Percentiles rank a stretch among this genome's conserved stretches.
These are phyloP conservation scores for Chrysanthemum makinoi DNA, from an alignment of 129 eudicot genomes.

Conservation along the genomic window DNA sequence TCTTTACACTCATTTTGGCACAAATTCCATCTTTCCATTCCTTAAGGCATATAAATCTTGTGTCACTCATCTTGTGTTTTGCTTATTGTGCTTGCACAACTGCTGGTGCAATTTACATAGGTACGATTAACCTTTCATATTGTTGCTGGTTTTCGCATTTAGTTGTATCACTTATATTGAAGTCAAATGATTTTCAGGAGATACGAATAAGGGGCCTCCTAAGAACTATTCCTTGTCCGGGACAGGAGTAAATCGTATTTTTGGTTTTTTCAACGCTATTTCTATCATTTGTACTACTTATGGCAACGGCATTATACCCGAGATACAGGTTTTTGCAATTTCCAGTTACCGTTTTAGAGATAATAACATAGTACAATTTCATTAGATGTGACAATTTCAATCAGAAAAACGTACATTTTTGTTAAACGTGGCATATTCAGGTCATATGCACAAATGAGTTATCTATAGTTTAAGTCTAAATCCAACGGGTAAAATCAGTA, in stretches of 20 bases:
- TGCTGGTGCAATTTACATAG: constrained; percentile 67
- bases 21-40: constrained; percentile 85
- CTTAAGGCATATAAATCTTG: constrained; percentile 74
- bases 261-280: constrained; percentile 65
- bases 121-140: constrained; percentile 22
- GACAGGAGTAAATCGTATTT: constrained; percentile 44
- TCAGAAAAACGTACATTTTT: no score
- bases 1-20: constrained; percentile 52
- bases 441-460: no score
- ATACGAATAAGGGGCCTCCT: constrained; percentile 44
- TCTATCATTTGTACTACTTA: constrained; percentile 70
- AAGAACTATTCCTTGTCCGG: constrained; percentile 48
- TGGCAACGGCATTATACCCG: constrained; percentile 83
- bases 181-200: constrained; percentile 27
- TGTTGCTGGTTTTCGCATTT: neutral
- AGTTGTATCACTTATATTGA: neutral
- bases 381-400: no score
- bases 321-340: constrained; percentile 52
- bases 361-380: no score
- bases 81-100: constrained; percentile 75
- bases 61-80: constrained; percentile 57
- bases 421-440: no score
- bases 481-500: no score
- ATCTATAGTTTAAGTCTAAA: no score
- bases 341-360: no score